Conservation (phyloP, 2,329 filamentous ascomycete genomes). For the Achaetomium macrosporum region DNA sequence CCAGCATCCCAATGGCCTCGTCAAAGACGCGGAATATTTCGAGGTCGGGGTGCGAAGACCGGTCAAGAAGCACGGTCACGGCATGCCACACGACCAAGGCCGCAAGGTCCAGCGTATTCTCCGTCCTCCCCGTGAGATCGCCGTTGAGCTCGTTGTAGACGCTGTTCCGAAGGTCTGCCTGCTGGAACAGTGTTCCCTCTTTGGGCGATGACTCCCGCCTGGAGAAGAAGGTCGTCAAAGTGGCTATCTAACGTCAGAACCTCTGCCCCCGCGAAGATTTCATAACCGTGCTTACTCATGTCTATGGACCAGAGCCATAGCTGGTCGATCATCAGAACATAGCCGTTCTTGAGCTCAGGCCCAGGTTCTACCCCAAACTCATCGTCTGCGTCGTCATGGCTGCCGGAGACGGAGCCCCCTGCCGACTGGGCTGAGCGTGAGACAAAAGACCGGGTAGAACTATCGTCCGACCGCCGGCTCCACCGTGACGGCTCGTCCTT, state of each 20-base stretch:
- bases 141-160: conserved; percentile 62
- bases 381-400: conserved; percentile 27
- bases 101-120: conserved; percentile 56
- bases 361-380: conserved; percentile 28
- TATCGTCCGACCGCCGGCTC: not conserved
- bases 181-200: conserved; percentile 51
- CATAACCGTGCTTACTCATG: conserved; percentile 36
- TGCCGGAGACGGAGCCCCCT: conserved; percentile 1
- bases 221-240: conserved; percentile 49
- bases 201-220: conserved; percentile 48
- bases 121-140: conserved; percentile 55
- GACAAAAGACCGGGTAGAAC: not conserved
- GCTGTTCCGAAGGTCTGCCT: conserved; percentile 57
- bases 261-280: not conserved
- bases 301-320: conserved; percentile 58
- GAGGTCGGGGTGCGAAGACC: conserved; percentile 53
- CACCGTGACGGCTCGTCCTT: conserved; percentile 28
- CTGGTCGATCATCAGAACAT: conserved; percentile 62
- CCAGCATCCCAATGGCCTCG: conserved; percentile 58
- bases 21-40: conserved; percentile 62
- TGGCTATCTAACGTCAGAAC: conserved; percentile 32
- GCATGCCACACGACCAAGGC: conserved; percentile 57
- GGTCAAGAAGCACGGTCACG: conserved; percentile 55
- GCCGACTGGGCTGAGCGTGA: conserved; percentile 7
- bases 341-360: conserved; percentile 37